These are phyloP conservation scores for Heliocybe sulcata DNA, from an alignment of 1,284 basidiomycete species.

Conservation along the genomic window DNA sequence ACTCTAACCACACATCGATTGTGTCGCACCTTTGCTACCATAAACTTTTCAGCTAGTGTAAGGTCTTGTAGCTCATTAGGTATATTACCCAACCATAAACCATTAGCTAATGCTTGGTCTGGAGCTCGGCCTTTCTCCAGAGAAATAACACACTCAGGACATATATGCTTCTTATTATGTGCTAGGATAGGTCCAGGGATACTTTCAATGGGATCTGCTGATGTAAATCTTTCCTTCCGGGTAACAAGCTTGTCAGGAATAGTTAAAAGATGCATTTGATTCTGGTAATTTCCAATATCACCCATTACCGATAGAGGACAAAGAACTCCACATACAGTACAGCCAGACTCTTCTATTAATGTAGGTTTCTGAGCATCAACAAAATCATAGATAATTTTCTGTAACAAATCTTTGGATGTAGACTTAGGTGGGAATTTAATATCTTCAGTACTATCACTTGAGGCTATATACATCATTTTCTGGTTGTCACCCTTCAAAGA, in stretches of 20 bases:
- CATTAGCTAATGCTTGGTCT: constrained; percentile 13
- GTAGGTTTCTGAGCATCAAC: neutral
- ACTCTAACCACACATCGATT: no score
- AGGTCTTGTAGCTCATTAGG: constrained; percentile 13
- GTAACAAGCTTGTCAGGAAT: neutral
- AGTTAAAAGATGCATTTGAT: neutral
- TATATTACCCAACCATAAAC: constrained; percentile 14
- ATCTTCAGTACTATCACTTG: neutral
- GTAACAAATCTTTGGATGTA: neutral
- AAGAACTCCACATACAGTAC: neutral
- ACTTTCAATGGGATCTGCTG: neutral
- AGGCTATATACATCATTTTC: no score
- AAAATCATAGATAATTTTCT: neutral
- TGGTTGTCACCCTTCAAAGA: no score
- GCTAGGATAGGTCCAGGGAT: neutral
- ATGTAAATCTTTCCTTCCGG: neutral
- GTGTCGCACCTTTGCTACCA: no score
- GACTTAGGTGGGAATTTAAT: neutral
- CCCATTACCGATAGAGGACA: neutral
- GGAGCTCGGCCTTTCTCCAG: neutral
- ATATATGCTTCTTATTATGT: no score
- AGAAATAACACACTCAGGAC: neutral
- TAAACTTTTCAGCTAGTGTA: no score
- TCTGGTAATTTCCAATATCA: neutral
- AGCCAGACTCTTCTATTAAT: neutral